phyloP scores from a whole-genome alignment of 805 yeast genomes.

The Barnettozyma wickerhamii region DNA sequence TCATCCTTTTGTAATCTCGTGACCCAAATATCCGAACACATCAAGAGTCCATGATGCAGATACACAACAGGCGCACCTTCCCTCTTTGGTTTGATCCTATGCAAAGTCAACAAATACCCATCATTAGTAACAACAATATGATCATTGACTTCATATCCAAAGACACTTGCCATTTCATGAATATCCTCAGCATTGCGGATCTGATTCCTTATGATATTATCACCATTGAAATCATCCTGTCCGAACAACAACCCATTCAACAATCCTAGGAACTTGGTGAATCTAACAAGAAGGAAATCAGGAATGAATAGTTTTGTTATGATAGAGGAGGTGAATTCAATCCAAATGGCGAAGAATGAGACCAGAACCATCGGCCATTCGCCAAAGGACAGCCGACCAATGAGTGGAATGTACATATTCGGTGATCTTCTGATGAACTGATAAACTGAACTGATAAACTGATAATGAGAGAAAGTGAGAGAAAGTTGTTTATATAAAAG shows the following conservation, averaged over 20 bases:
- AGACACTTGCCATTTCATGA: conserved; percentile 59
- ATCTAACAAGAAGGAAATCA: conserved; percentile 31
- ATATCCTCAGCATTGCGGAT: conserved; percentile 49
- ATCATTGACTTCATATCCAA: conserved; percentile 69
- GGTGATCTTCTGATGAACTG: too few relatives aligned
- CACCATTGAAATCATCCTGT: conserved; percentile 12
- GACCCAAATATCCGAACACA: conserved; percentile 86
- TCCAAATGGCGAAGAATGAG: conserved; percentile 44
- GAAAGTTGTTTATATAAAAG: too few relatives aligned
- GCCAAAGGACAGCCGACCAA: conserved; percentile 40
- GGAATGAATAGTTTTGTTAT: conserved; percentile 44
- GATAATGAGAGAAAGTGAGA: too few relatives aligned
- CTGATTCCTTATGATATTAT: conserved; percentile 24
- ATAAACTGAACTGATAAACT: too few relatives aligned
- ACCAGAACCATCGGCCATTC: conserved; percentile 47
- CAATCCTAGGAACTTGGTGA: conserved; percentile 24
- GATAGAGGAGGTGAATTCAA: conserved; percentile 42
- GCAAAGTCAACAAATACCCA: conserved; percentile 71
- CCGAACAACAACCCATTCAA: conserved; percentile 2
- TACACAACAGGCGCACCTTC: conserved; percentile 52
- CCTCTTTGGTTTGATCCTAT: conserved; percentile 51
- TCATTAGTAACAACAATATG: conserved; percentile 77
- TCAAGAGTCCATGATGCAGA: conserved; percentile 87
- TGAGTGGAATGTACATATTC: conserved; percentile 32
- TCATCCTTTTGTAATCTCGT: conserved; percentile 42